Base-by-base conservation (phyloP, 306 rosid genomes). In the Cicer cuneatum region DNA sequence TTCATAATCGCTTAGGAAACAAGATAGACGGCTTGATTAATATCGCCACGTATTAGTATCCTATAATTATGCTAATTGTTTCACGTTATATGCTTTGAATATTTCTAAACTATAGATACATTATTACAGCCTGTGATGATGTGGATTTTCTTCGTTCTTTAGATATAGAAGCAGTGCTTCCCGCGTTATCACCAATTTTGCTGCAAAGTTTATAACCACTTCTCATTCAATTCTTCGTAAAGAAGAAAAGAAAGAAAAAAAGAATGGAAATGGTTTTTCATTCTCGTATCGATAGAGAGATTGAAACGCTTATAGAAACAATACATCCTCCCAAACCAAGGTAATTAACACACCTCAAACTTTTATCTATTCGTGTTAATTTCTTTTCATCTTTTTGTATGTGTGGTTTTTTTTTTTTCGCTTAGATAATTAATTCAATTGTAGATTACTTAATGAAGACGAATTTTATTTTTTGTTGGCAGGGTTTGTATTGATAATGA, bases 401-500 rank as follows among this genome's bases (percentile, higher is more conserved):
- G 1, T 53, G 2, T 53, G 7, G 9, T 53, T 51, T 14, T 52
- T 15, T 52, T 52, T 52, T 49, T n/a, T 52, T 15, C 8, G 16
- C 11, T 16, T 16, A 52, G 13, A 5, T 53, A 53, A 10, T 54
- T 24, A 57, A 24, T 57, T 54, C 12, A 57, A 24, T 57, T 24
- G 15, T 10, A 9, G 47, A 58, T 69, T 59, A 14, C 0, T 48
- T 48, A 38, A 41, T 62, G 18, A 69, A 48, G 15, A 69, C 64
- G 7, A 10, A 12, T 63, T 72, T 14, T 37, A 6, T 43, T 60
- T n/a, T 60, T 7, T 60, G 35, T 35, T 74, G 10, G 71, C 93
- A 94, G 99, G 84, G 89, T 94, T 79, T 88, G 92, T 58, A 80
- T 94, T 24, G 99, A 94, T 69, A 94, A 94, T 71, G 93, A 90